Evolutionary conservation across 768 basidiomycete species (phyloP).

Genomic region (Fomitopsis serialis): DNA sequence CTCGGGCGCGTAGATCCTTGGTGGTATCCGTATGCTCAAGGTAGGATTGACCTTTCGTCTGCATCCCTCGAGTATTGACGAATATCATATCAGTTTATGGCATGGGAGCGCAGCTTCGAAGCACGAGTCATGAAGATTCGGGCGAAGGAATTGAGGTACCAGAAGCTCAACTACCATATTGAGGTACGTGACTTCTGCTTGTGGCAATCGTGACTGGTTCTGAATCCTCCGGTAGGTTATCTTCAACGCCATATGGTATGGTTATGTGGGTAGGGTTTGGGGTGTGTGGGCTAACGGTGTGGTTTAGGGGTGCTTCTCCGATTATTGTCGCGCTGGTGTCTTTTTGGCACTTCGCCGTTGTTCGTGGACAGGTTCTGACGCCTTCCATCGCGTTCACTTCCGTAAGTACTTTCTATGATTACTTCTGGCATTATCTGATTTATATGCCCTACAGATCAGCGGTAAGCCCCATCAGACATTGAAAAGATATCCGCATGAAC

Average conservation of each 20-base stretch:
- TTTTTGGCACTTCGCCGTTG: conserved; percentile 62
- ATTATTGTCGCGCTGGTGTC: conserved; percentile 46
- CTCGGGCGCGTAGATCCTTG: conserved; percentile 48
- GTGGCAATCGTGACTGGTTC: not conserved
- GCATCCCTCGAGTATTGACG: conserved; percentile 1
- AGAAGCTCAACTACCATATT: conserved; percentile 81
- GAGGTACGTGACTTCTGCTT: conserved; percentile 41
- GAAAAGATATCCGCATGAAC: too few species aligned
- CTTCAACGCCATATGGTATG: conserved; percentile 52
- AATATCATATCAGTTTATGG: conserved; percentile 66
- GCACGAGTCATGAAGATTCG: conserved; percentile 64
- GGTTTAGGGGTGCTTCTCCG: conserved; percentile 36
- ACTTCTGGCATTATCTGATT: too few species aligned
- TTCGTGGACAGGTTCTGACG: conserved; percentile 62
- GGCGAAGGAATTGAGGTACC: conserved; percentile 77
- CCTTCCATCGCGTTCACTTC: conserved; percentile 81
- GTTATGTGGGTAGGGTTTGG: not conserved
- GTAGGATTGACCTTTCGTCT: conserved; percentile 14
- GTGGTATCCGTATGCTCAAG: conserved; percentile 90
- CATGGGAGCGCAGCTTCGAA: conserved; percentile 91
- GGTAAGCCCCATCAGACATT: too few species aligned
- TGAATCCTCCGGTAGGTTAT: conserved; percentile 25
- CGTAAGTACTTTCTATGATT: conserved; percentile 18
- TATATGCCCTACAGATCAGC: conserved; percentile 28
- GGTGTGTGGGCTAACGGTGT: not conserved